Base-by-base conservation (phyloP, 352 stramenopile genomes). In the Phytophthora colocasiae region DNA sequence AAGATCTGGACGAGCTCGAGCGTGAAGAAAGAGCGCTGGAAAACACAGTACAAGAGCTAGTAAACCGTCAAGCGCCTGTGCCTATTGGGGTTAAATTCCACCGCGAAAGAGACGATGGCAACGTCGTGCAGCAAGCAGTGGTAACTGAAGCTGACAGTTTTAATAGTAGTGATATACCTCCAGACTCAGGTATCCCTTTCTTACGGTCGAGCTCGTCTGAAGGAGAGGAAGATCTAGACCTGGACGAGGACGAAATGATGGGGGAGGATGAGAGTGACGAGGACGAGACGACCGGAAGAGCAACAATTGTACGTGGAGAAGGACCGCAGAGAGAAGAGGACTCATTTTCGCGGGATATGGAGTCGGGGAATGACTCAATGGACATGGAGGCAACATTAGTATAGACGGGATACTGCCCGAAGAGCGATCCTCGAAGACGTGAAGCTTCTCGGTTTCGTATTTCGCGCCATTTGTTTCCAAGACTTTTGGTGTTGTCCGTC, bases 41-140 rank as follows among this genome's bases (percentile, higher is more conserved):
- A 66, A 71, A 56, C 1, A 85, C 73, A 27, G 65, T 90, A 34
- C 79, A 78, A 29, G 61, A 75, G 53, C 58, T 90, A 15, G 83
- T 92, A 31, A 73, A 84, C 36, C 78, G 81, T 6, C 63, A 66
- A 43, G 83, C 77, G 14, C 57, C 80, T 0, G 47, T 66, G n/a
- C 83, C 83, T 1, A 90, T 90, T 14, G 83, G 83, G 15, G 70
- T 87, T 36, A 84, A 84, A 47, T 91, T 88, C 55, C 77, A 89
- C 38, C 78, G 73, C 15, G 46, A 74, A 46, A 36, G 31, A 36
- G 60, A 55, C 6, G 45, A 14, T n/a, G 52, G 56, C 8, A 46
- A 32, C 8, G 46, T 47, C 24, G 36, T 65, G 11, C 58, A 66
- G 15, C 63, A 59, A 41, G 49, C 53, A 17, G 44, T 39, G 15